Evolutionary conservation across 75 land plant species (phyloP).

Genomic region (Chamaecyparis obtusa): DNA sequence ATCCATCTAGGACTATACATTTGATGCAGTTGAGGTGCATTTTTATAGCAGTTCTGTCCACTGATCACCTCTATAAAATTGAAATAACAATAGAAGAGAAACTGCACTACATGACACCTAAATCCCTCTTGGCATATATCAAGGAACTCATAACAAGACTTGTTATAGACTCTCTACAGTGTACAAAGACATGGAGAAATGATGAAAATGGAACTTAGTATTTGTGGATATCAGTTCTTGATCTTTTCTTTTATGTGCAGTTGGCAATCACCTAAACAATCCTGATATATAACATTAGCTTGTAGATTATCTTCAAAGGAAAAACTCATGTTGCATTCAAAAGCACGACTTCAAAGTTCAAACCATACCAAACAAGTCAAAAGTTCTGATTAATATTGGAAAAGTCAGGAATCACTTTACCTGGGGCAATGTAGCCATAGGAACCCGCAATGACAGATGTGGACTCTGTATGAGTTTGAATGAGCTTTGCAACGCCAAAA

Average conservation of each 20-base stretch:
- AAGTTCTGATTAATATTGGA: not conserved
- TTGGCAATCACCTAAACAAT: not conserved
- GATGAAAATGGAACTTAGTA: not conserved
- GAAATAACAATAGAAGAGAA: not conserved
- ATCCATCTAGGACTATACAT: not conserved
- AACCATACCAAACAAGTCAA: not conserved
- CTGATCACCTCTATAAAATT: not conserved
- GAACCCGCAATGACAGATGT: constrained; percentile 62
- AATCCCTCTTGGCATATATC: not conserved
- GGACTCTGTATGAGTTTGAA: constrained; percentile 38
- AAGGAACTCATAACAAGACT: not conserved
- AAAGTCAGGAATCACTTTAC: constrained; percentile 19
- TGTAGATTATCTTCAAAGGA: not conserved
- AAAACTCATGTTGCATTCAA: not conserved
- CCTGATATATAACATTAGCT: not conserved
- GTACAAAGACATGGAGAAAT: not conserved
- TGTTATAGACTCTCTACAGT: not conserved
- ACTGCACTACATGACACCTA: not conserved
- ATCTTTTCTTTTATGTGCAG: not conserved
- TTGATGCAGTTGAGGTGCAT: not conserved
- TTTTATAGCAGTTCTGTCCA: no score
- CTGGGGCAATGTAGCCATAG: constrained; percentile 72
- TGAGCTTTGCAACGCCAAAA: constrained; percentile 63
- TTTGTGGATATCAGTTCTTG: not conserved
- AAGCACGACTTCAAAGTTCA: not conserved